Base-by-base conservation (phyloP, 306 rosid genomes). In the Dicorynia guianensis region DNA sequence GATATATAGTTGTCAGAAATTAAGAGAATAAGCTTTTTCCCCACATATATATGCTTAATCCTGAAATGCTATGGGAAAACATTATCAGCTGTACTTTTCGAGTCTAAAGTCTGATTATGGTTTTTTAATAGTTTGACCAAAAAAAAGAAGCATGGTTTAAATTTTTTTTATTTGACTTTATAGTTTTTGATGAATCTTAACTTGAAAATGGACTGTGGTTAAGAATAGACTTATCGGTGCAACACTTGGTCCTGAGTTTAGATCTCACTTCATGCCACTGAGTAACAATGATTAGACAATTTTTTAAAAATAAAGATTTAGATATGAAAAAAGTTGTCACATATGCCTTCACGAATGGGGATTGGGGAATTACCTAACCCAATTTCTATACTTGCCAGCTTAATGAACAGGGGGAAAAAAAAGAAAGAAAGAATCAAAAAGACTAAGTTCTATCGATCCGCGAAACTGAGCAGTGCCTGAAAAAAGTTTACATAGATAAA, bases 401-500 rank as follows among this genome's bases (percentile, higher is more conserved):
- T 25, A 25, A 25, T 25, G 30, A 43, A 40, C 56, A 62, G 36
- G 2, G 6, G 63, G 40, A 55, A 20, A 15, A 15, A 11, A 13
- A 55, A 15, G 11, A 52, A 58, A 53, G 44, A 71, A 20, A 49
- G 61, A 75, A 25, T 25, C 30, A 63, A 66, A 63, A 67, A 71
- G 71, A 63, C 52, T 38, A 60, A 42, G 53, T 38, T 57, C 52
- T 69, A 66, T 60, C 69, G 60, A 80, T 68, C 71, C 49, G 54
- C 34, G 65, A 86, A 84, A 67, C 80, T 65, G 73, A 47, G 39
- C 65, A 59, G 70, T 46, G 48, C 20, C 78, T 63, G 34, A 71
- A 54, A 72, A 71, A 74, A 85, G 77, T 76, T 63, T 43, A 54
- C 55, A 62, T 85, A 61, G 76, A 63, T 71, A 75, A 64, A 47